A percentile compares a stretch with the other conserved stretches of the same genome.
Conservation (phyloP, 495 filamentous ascomycete genomes). For the Aspergillus biplanus region DNA sequence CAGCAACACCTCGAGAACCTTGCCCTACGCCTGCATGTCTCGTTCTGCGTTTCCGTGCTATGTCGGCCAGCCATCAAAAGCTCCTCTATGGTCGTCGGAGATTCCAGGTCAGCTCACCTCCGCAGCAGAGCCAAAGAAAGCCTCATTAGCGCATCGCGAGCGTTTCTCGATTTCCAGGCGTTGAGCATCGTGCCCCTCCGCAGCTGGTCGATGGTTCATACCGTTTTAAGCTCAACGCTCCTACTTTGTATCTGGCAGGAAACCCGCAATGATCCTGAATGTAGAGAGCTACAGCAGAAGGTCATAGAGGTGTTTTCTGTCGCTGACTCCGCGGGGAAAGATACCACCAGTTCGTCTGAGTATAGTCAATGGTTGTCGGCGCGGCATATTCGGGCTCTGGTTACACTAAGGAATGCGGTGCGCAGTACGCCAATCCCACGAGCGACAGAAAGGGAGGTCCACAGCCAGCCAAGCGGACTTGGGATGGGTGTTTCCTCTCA, state of each 20-base stretch:
- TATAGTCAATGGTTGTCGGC: slow-evolving; percentile 40
- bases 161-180: slow-evolving; percentile 41
- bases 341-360: slow-evolving; percentile 20
- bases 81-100: slow-evolving; percentile 1
- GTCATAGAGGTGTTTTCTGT: slow-evolving; percentile 42
- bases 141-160: slow-evolving; percentile 36
- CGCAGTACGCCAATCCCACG: slow-evolving; percentile 2
- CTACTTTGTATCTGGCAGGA: slow-evolving; percentile 46
- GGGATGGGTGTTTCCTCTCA: neutral
- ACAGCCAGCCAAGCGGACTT: neutral
- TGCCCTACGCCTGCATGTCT: slow-evolving; percentile 40
- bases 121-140: slow-evolving; percentile 33
- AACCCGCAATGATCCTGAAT: slow-evolving; percentile 40
- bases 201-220: slow-evolving; percentile 46
- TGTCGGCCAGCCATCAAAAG: slow-evolving; percentile 42
- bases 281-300: slow-evolving; percentile 35
- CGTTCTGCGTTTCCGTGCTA: slow-evolving; percentile 35
- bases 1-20: slow-evolving; percentile 42
- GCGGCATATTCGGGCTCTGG: slow-evolving; percentile 38
- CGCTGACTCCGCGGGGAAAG: slow-evolving; percentile 20
- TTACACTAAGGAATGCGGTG: slow-evolving; percentile 33
- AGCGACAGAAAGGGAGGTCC: neutral
- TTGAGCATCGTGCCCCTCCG: slow-evolving; percentile 39
- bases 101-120: slow-evolving; percentile 23
- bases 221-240: slow-evolving; percentile 40